Conservation (phyloP, 2,329 filamentous ascomycete species). For the Cladophialophora psammophila region DNA sequence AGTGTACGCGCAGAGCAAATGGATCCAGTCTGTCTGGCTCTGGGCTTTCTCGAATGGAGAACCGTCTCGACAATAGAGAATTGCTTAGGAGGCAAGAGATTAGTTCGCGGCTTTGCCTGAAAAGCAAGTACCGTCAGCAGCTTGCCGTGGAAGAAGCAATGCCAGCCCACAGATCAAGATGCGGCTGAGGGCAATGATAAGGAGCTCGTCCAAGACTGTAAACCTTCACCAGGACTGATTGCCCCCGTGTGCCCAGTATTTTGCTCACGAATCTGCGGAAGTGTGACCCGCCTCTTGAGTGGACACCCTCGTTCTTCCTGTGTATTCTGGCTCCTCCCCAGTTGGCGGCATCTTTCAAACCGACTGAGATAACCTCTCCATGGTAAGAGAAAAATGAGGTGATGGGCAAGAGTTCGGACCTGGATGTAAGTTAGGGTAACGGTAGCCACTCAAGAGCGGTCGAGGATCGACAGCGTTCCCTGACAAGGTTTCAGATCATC, state of each 20-base stretch:
- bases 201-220: not conserved
- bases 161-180: not conserved
- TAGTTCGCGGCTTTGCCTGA: too few relatives aligned
- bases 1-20: not conserved
- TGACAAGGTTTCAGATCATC: slow-evolving; percentile 9
- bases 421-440: not conserved
- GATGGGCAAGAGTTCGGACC: not conserved
- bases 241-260: not conserved
- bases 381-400: not conserved
- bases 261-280: not conserved
- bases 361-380: not conserved
- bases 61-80: not conserved
- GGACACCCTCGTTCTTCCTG: not conserved
- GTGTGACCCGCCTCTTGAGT: not conserved
- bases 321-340: not conserved
- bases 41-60: not conserved
- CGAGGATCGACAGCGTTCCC: not conserved
- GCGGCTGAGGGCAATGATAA: not conserved
- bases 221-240: not conserved
- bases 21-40: not conserved
- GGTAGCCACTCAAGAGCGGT: not conserved
- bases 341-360: not conserved
- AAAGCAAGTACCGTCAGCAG: not conserved
- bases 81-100: too few relatives aligned
- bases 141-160: not conserved